Percentiles rank a stretch among this genome's conserved stretches.
Evolutionary conservation across 352 stramenopile species (phyloP).

Genomic region (Phytophthora sojae): DNA sequence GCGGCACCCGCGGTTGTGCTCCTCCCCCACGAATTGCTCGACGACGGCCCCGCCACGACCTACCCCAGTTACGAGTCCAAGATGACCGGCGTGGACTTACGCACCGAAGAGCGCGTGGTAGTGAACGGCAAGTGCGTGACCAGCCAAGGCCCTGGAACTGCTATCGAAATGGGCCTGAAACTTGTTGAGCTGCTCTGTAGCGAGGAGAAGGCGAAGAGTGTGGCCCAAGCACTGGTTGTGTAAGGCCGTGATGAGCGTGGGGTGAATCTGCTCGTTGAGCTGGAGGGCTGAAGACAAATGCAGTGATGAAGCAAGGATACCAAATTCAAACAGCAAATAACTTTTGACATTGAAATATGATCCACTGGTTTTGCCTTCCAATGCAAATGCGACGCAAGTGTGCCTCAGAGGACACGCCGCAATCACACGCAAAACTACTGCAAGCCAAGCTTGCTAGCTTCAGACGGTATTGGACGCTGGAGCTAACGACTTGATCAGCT

Average conservation of each 20-base stretch:
- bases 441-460: too few species aligned
- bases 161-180: conserved; percentile 82
- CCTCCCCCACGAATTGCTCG: conserved; percentile 58
- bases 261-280: neutral
- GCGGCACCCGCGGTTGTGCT: conserved; percentile 70
- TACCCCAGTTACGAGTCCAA: conserved; percentile 70
- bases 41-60: conserved; percentile 45
- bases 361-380: too few species aligned
- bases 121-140: conserved; percentile 76
- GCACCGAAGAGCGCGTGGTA: conserved; percentile 53
- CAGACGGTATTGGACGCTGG: too few species aligned
- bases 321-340: neutral
- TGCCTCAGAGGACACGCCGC: too few species aligned
- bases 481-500: conserved; percentile 33
- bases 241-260: neutral
- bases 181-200: conserved; percentile 72
- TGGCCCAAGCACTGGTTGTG: conserved; percentile 58
- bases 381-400: too few species aligned
- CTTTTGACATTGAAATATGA: too few species aligned
- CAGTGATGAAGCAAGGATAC: neutral
- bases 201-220: conserved; percentile 55
- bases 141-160: conserved; percentile 69
- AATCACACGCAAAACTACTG: too few species aligned
- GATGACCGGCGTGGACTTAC: conserved; percentile 48
- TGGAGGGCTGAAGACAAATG: neutral